phyloP scores from a whole-genome alignment of 306 rosid genomes.

The Lithocarpus polystachyus region DNA sequence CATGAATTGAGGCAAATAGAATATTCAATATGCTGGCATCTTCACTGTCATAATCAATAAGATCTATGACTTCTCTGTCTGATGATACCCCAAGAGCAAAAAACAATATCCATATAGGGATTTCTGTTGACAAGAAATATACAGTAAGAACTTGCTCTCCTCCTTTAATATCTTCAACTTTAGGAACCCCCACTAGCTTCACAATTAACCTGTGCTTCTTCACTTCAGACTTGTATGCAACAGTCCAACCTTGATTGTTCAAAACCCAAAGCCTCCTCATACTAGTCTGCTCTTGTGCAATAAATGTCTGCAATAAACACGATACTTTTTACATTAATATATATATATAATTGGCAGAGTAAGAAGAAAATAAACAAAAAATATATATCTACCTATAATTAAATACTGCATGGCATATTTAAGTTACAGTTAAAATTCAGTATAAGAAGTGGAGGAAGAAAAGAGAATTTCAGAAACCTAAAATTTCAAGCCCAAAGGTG shows the following conservation, averaged over 20 bases:
- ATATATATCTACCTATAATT: neutral
- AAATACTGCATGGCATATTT: neutral
- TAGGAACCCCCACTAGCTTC: conserved; percentile 49
- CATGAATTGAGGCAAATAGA: conserved; percentile 67
- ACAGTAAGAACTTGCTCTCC: conserved; percentile 70
- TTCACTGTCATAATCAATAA: conserved; percentile 53
- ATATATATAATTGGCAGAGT: neutral
- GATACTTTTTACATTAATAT: neutral
- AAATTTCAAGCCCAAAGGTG: neutral
- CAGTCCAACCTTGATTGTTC: conserved; percentile 55
- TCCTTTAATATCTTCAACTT: conserved; percentile 48
- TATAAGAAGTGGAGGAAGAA: neutral
- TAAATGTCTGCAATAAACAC: conserved; percentile 65
- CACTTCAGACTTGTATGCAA: conserved; percentile 61
- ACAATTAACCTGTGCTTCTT: conserved; percentile 76
- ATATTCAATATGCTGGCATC: conserved; percentile 61
- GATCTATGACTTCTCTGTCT: conserved; percentile 71
- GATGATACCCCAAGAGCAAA: conserved; percentile 79
- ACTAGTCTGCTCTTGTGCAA: conserved; percentile 86
- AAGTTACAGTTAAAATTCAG: neutral
- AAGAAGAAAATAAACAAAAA: neutral
- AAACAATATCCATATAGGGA: conserved; percentile 84
- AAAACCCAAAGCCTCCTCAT: conserved; percentile 72
- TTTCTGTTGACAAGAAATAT: conserved; percentile 68
- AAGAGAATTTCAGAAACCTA: neutral